Evolutionary conservation across 148 eudicot genomes (phyloP), one percentile per base, ranked within the genome.

Genomic region (Spergularia bocconei): DNA sequence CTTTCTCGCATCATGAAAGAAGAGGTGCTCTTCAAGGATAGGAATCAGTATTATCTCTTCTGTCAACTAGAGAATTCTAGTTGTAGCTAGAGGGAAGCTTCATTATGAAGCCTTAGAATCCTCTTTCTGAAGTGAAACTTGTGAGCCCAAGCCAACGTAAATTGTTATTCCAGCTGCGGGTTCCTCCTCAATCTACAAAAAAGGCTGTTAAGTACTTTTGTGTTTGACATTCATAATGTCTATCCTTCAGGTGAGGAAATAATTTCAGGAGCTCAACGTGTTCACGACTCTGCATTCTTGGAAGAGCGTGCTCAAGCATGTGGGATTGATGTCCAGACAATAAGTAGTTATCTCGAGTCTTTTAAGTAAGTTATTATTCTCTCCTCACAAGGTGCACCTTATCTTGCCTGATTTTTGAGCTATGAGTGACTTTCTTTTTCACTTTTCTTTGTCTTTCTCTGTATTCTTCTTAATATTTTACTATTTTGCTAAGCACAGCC

Each of bases 231-330:
- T 59, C 39, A 51, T 64, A 62, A 19, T 23, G 14, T 61, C 56
- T 54, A 48, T 55, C 36, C 67, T 72, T 69, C 77, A 94, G 98
- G 98, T 48, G 97, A 94, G 84, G 98, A 94, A 81, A 94, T 94
- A 12, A 91, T 94, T 64, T 94, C 98, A n/a, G 98, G 98, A 85
- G 98, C 98, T 70, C 98, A 91, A 72, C 97, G 98, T 89, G 82
- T 91, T 57, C 98, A 94, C 66, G 80, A 87, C 63, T 87, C 98
- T 25, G 92, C 84, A 17, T 78, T 87, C 41, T 70, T 94, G 81
- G 53, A 79, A 51, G 53, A 83, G 69, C 95, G 93, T 47, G 98
- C 97, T 53, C 81, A 81, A 81, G 83, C 81, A 25, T 85, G 86
- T 63, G 93, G 93, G 44, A 90, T 93, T 69, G 93, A 88, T 47